Evolutionary conservation across 352 stramenopile species (phyloP), one percentile per base, ranked within the genome.

Genomic region (Pythium volutum): DNA sequence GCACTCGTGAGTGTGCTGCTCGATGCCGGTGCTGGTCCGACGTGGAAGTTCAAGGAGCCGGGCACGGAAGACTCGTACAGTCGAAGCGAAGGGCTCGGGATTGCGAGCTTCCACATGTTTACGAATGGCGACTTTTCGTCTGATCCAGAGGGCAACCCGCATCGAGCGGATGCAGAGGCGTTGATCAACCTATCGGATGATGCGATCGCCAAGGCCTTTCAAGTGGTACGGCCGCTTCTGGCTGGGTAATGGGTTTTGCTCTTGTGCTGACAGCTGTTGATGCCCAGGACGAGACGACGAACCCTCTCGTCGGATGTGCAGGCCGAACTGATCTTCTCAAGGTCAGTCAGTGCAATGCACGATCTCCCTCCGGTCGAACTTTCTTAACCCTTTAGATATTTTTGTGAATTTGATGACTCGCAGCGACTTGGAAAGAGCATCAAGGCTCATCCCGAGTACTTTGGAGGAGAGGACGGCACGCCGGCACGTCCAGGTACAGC

Each of bases 21-120:
- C 26, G 86, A 95, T 50, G 86, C 86, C 1, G 83, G 83, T n/a
- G 83, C 81, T 1, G 83, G 83, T 0, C 70, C 74, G 10, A 73
- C 69, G 45, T 95, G 86, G 86, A 81, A 70, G 59, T 95, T 74
- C 69, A 81, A 81, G 54, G 86, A 95, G 56, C 77, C 71, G 3
- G 72, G 54, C 1, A 92, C 84, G 0, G 73, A 84, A n/a, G 69
- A 91, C 62, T 62, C 72, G 6, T 89, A 87, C 61, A 82, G 48
- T 38, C 82, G 86, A 26, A 93, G 82, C 55, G 86, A 95, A 66
- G 86, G 86, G 0, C 67, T 95, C 25, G 86, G 86, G 23, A 79
- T 95, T 43, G 86, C 86, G 26, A 91, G 79, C 48, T 84, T 94
- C 43, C 82, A 93, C 79, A 95, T 95, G 86, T 94, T 95, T 51